Percentiles rank a stretch among this genome's conserved stretches.
Evolutionary conservation across 163 green algal species (phyloP).

Genomic region (Trebouxiophyceae sp.): DNA sequence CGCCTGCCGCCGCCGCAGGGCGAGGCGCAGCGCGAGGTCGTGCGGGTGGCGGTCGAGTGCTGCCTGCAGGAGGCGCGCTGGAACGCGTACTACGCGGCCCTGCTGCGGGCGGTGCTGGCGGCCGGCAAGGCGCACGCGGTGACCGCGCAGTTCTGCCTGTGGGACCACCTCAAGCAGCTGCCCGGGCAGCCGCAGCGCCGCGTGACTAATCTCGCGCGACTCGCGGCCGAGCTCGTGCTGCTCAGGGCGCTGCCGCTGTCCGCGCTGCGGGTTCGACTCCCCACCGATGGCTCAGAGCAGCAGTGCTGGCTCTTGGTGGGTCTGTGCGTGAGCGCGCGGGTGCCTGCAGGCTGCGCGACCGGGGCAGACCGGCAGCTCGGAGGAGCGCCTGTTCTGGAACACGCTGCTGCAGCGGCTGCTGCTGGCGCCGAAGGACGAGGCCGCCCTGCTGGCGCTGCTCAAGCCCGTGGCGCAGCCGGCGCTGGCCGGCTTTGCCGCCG

Average conservation of each 20-base stretch:
- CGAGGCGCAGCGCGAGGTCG: slow-evolving; percentile 71
- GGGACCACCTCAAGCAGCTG: slow-evolving; percentile 67
- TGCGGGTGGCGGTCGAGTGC: slow-evolving; percentile 84
- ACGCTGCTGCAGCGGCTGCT: slow-evolving; percentile 33
- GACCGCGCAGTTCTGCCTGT: slow-evolving; percentile 70
- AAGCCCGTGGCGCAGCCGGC: slow-evolving; percentile 5
- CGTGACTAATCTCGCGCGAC: slow-evolving; percentile 51
- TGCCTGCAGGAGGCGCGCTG: slow-evolving; percentile 80
- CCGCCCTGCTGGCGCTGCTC: slow-evolving; percentile 12
- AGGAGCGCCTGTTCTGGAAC: slow-evolving; percentile 29
- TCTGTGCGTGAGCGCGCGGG: neutral
- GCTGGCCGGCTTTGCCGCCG: slow-evolving; percentile 1
- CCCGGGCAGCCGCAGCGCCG: slow-evolving; percentile 22
- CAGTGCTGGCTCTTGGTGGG: neutral
- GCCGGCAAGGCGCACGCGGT: slow-evolving; percentile 42
- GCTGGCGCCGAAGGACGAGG: slow-evolving; percentile 1
- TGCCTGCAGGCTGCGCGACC: slow-evolving; percentile 22
- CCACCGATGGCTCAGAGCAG: slow-evolving; percentile 1
- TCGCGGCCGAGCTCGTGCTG: slow-evolving; percentile 43
- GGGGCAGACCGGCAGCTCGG: neutral
- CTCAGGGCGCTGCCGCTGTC: slow-evolving; percentile 23
- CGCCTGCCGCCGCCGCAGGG: slow-evolving; percentile 25
- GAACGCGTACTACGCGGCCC: slow-evolving; percentile 86
- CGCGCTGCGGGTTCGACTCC: neutral
- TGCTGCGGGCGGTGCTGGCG: slow-evolving; percentile 43